Evolutionary conservation across 305 asterid genomes (phyloP), one percentile per base, ranked within the genome.

Genomic region (Salvia sclarea): DNA sequence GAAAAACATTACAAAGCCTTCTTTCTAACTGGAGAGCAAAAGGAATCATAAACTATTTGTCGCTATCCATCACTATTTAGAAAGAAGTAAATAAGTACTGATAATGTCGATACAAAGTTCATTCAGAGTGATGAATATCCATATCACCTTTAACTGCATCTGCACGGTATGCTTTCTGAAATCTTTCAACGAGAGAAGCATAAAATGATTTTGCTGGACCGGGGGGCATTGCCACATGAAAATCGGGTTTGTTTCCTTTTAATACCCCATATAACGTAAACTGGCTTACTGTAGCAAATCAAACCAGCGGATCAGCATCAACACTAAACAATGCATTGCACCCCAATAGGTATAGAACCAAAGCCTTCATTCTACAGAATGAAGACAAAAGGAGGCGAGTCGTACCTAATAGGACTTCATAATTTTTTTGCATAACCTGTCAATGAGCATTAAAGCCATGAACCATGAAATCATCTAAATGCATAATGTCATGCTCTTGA

Each of bases 161-260:
- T 37, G 50, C 70, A 76, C 75, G 77, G 83, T 89, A 89, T 68
- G 95, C 87, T 80, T 82, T 89, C 79, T 79, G 92, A 58, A 88
- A 80, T 33, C 76, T 85, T 73, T 93, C 95, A 31, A 93, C 95
- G 64, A 93, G 73, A 37, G 93, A 85, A 44, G 88, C 84, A 63
- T 93, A 93, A 75, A 87, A 88, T 18, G 83, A 73, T 78, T 79
- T 91, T 35, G 96, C 97, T 59, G 79, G 79, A 20, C 77, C 88
- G 2, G 98, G 96, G 65, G 96, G 94, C 98, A 93, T 93, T 44
- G 98, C 97, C 71, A 88, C 90, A 25, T 93, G 98, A 78, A 90
- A 93, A 85, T 93, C 97, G 0, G 98, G 98, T 68, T 88, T 93
- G 83, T 93, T 91, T 38, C 98, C 98, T 83, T 93, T 91, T 40